Conservation (phyloP, 1,284 basidiomycete genomes). For the Exobasidium cylindrosporum region DNA sequence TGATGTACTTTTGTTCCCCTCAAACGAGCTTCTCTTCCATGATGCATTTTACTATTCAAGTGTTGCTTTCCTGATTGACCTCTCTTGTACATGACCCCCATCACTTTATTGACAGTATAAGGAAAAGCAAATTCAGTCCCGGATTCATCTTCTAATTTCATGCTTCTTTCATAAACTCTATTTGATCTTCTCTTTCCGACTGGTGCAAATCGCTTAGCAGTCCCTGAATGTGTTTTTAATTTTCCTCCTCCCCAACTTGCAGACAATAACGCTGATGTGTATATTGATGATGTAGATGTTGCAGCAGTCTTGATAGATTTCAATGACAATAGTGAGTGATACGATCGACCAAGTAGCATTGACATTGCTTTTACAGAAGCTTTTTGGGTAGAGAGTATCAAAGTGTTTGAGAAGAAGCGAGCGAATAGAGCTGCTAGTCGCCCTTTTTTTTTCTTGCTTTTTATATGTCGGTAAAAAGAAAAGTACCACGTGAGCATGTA, state of each 20-base stretch:
- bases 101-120: not conserved
- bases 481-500: too few species aligned
- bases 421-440: too few species aligned
- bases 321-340: not conserved
- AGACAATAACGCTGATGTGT: not conserved
- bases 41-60: slow-evolving; percentile 10
- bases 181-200: slow-evolving; percentile 11
- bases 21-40: not conserved
- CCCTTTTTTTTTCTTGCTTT: too few species aligned
- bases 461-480: too few species aligned
- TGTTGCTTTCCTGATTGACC: slow-evolving; percentile 16
- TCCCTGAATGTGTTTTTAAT: slow-evolving; percentile 16
- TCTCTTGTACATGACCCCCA: slow-evolving; percentile 18
- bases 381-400: too few species aligned
- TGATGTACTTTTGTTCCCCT: slow-evolving; percentile 2
- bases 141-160: not conserved
- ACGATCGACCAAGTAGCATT: not conserved
- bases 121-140: not conserved
- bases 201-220: slow-evolving; percentile 16
- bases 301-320: not conserved
- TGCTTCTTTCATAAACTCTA: not conserved
- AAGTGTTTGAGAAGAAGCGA: too few species aligned
- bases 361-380: too few species aligned
- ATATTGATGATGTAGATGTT: not conserved
- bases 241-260: slow-evolving; percentile 18